Evolutionary conservation across 1,284 basidiomycete species (phyloP).

Genomic region (Sanghuangporus sanghuang): DNA sequence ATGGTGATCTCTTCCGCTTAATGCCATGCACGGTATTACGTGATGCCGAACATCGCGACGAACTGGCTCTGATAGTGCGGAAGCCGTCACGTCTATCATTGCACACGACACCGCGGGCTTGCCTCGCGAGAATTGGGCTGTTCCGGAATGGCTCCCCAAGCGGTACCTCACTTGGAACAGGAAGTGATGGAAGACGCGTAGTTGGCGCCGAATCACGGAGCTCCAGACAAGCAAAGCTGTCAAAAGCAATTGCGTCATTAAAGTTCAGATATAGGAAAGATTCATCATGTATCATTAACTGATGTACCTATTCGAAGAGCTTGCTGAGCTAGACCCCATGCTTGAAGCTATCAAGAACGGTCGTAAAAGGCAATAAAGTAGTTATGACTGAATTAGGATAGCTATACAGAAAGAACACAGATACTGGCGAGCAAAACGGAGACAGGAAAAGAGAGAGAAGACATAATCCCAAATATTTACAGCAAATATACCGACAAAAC

Average conservation of each 20-base stretch:
- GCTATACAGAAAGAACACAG: too few relatives aligned
- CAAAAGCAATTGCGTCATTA: not conserved
- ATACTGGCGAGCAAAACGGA: too few relatives aligned
- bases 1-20: not conserved
- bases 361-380: too few relatives aligned
- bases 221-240: not conserved
- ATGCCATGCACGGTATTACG: too few relatives aligned
- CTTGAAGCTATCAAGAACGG: too few relatives aligned
- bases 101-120: constrained; percentile 38
- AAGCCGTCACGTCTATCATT: constrained; percentile 63
- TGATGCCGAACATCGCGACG: too few relatives aligned
- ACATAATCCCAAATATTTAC: not conserved
- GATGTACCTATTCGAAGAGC: too few relatives aligned
- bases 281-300: too few relatives aligned
- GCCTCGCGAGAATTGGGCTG: constrained; percentile 37
- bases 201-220: not conserved
- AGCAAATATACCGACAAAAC: not conserved
- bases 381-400: too few relatives aligned
- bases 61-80: constrained; percentile 41
- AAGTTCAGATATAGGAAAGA: not conserved
- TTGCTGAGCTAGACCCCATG: too few relatives aligned
- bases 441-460: too few relatives aligned
- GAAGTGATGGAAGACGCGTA: not conserved
- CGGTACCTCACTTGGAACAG: constrained; percentile 48
- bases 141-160: constrained; percentile 59